Percentiles rank a stretch among this genome's conserved stretches.
phyloP scores from a whole-genome alignment of 805 yeast genomes.

The Peterozyma xylosa region DNA sequence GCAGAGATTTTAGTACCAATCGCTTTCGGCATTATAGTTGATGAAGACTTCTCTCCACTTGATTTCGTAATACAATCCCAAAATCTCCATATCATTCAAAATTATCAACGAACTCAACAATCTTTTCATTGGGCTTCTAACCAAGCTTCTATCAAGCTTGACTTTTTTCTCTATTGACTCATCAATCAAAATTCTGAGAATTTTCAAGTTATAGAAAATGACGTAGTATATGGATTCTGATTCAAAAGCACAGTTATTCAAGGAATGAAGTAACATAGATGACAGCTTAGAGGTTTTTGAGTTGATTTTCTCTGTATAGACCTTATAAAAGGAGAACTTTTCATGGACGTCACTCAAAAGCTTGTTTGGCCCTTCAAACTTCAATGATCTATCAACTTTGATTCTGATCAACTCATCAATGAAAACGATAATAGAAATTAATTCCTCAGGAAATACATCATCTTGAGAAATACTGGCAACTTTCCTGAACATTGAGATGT shows the following conservation, averaged over 20 bases:
- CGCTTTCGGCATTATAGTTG: not conserved
- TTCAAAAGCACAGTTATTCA: not conserved
- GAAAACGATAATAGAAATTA: not conserved
- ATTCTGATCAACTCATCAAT: not conserved
- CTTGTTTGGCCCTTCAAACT: not conserved
- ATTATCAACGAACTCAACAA: conserved; percentile 15
- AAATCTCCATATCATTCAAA: conserved; percentile 11
- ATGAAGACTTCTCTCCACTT: not conserved
- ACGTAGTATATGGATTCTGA: conserved; percentile 1
- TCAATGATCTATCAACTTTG: not conserved
- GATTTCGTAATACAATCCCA: conserved; percentile 8
- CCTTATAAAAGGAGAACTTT: not conserved
- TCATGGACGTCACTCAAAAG: not conserved
- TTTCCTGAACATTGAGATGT: not conserved
- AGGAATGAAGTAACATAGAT: not conserved
- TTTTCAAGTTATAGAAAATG: conserved; percentile 1
- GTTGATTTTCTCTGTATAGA: not conserved
- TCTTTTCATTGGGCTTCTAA: conserved; percentile 2
- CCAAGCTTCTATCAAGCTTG: not conserved
- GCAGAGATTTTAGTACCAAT: too few relatives aligned
- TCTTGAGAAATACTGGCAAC: not conserved
- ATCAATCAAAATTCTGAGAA: not conserved
- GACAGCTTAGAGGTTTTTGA: not conserved
- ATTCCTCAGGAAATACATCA: not conserved
- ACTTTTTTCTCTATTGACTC: not conserved